phyloP scores from a whole-genome alignment of 2,329 filamentous ascomycete species.

The Beauveria rudraprayagi region DNA sequence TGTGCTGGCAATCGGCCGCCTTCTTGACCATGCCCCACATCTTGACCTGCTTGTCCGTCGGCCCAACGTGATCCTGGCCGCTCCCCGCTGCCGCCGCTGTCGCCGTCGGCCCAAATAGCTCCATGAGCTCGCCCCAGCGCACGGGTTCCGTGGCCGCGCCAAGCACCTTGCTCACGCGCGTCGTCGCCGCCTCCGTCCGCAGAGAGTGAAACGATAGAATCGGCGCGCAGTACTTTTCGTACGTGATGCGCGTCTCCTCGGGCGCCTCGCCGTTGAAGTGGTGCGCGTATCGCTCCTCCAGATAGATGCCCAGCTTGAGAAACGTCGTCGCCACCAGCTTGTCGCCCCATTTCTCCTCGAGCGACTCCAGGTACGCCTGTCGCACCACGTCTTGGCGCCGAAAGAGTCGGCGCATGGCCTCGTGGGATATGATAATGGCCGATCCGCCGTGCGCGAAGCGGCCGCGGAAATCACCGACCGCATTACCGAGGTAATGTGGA shows the following conservation, averaged over 20 bases:
- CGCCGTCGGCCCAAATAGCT: constrained; percentile 34
- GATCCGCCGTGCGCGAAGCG: constrained; percentile 52
- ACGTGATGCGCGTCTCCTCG: constrained; percentile 37
- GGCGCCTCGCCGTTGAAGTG: constrained; percentile 50
- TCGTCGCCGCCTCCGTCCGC: constrained; percentile 37
- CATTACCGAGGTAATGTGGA: constrained; percentile 47
- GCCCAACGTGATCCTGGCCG: constrained; percentile 44
- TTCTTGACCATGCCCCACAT: constrained; percentile 29
- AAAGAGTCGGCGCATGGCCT: constrained; percentile 40
- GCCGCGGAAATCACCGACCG: constrained; percentile 46
- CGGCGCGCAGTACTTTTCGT: constrained; percentile 45
- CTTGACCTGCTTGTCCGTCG: constrained; percentile 34
- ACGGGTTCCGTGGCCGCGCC: constrained; percentile 30
- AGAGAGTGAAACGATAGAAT: constrained; percentile 47
- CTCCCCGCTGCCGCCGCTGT: constrained; percentile 18
- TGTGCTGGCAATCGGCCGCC: constrained; percentile 34
- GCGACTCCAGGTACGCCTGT: constrained; percentile 37
- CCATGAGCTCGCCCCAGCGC: constrained; percentile 43
- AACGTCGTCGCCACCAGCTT: constrained; percentile 45
- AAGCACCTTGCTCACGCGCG: constrained; percentile 34
- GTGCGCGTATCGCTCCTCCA: constrained; percentile 45
- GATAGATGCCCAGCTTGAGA: constrained; percentile 44
- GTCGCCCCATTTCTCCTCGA: constrained; percentile 47
- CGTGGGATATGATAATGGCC: constrained; percentile 43
- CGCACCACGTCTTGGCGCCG: constrained; percentile 33